Evolutionary conservation across 2,329 filamentous ascomycete species (phyloP).

Genomic region (Xylariaceae sp.): DNA sequence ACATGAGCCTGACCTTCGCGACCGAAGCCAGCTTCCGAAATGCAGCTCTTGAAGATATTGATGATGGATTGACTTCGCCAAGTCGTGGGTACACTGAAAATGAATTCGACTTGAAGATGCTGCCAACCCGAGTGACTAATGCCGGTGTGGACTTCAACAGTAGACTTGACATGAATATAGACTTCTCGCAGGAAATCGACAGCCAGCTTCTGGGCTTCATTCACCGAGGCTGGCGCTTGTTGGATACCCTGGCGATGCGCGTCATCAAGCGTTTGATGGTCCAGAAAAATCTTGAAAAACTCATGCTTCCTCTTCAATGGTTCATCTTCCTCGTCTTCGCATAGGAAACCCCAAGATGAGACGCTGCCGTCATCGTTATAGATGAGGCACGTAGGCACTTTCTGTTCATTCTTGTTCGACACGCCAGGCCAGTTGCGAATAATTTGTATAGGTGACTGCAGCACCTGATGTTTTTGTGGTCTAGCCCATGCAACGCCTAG

Average conservation of each 20-base stretch:
- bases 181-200: conserved; percentile 47
- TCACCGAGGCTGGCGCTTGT: conserved; percentile 38
- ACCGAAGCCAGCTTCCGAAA: conserved; percentile 47
- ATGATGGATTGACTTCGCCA: conserved; percentile 49
- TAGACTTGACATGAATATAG: conserved; percentile 46
- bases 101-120: conserved; percentile 45
- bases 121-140: conserved; percentile 38
- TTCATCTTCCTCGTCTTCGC: conserved; percentile 42
- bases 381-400: conserved; percentile 49
- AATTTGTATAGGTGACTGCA: conserved; percentile 40
- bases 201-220: conserved; percentile 44
- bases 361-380: conserved; percentile 41
- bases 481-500: conserved; percentile 35
- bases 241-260: conserved; percentile 42
- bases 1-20: conserved; percentile 35
- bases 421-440: conserved; percentile 53
- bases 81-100: conserved; percentile 56
- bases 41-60: conserved; percentile 47
- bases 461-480: conserved; percentile 28
- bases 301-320: conserved; percentile 37
- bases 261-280: conserved; percentile 39
- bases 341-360: conserved; percentile 52
- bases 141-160: conserved; percentile 38
- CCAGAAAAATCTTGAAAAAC: conserved; percentile 55
- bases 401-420: conserved; percentile 50